These are phyloP conservation scores for Hypericum androsaemum DNA, from an alignment of 345 rosid genomes.

Conservation along the genomic window DNA sequence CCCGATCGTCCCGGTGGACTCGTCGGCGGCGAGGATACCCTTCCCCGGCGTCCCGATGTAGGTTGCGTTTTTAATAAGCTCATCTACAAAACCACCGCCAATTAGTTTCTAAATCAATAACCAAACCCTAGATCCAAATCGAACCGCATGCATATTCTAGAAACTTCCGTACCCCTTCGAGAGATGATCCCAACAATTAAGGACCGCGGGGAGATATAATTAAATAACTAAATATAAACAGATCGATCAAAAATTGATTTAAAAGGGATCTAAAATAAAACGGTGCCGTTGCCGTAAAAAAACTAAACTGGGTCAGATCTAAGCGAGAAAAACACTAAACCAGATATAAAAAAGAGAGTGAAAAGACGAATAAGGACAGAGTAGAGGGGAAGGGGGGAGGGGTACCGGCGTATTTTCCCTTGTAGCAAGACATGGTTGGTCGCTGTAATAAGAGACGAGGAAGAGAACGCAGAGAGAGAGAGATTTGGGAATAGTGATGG, in stretches of 20 bases:
- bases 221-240: no score
- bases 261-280: neutral
- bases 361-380: neutral
- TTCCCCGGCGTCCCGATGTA: neutral
- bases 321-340: neutral
- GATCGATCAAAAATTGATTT: no score
- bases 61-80: neutral
- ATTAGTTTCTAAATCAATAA: neutral
- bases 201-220: no score
- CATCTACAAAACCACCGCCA: neutral
- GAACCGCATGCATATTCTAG: no score
- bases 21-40: neutral
- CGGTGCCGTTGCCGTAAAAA: neutral
- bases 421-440: constrained; percentile 61
- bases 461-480: neutral
- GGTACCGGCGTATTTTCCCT: constrained; percentile 66
- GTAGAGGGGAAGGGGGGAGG: neutral
- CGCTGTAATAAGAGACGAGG: neutral
- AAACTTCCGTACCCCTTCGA: no score
- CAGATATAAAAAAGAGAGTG: neutral
- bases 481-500: neutral
- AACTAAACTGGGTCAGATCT: neutral
- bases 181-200: no score
- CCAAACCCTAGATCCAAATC: neutral
- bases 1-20: constrained; percentile 12